These are phyloP conservation scores for Diatrype stigma DNA, from an alignment of 2,329 filamentous ascomycete genomes.

Conservation along the genomic window DNA sequence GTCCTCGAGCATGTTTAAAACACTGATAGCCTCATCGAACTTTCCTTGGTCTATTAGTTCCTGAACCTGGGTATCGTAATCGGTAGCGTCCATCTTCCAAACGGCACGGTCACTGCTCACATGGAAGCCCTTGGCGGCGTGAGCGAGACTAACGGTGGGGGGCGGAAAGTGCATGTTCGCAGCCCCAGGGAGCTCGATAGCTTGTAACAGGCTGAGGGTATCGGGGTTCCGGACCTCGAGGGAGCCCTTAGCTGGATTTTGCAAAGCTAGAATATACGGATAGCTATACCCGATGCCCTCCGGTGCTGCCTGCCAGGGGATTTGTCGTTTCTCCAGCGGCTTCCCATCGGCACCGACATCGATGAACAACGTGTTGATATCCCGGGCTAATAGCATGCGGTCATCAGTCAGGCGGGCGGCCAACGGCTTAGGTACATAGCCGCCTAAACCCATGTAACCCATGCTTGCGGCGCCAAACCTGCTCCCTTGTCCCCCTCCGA, in stretches of 20 bases:
- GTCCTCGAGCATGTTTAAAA: constrained; percentile 87
- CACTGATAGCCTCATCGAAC: constrained; percentile 88
- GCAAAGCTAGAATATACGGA: constrained; percentile 85
- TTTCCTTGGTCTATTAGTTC: constrained; percentile 69
- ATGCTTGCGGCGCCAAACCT: constrained; percentile 85
- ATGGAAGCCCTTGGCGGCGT: constrained; percentile 93
- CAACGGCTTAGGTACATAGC: constrained; percentile 86
- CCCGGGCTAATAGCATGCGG: constrained; percentile 90
- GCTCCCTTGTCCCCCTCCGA: constrained; percentile 57
- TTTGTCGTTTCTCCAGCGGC: constrained; percentile 74
- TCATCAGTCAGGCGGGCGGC: constrained; percentile 77
- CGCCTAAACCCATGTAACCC: constrained; percentile 94
- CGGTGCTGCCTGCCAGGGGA: constrained; percentile 87
- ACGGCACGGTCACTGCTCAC: constrained; percentile 87
- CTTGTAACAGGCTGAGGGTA: constrained; percentile 85
- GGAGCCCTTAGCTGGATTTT: constrained; percentile 75
- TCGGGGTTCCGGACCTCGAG: constrained; percentile 91
- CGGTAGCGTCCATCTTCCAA: constrained; percentile 92
- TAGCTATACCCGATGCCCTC: constrained; percentile 95
- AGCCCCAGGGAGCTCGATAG: constrained; percentile 74
- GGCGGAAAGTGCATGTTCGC: constrained; percentile 86
- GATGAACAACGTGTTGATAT: constrained; percentile 92
- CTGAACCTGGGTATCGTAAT: constrained; percentile 86
- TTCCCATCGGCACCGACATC: constrained; percentile 80
- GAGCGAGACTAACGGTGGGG: constrained; percentile 87